Percentiles rank a stretch among this genome's conserved stretches.
These are phyloP conservation scores for Parathielavia hyrcaniae DNA, from an alignment of 495 filamentous ascomycete genomes.

Conservation along the genomic window DNA sequence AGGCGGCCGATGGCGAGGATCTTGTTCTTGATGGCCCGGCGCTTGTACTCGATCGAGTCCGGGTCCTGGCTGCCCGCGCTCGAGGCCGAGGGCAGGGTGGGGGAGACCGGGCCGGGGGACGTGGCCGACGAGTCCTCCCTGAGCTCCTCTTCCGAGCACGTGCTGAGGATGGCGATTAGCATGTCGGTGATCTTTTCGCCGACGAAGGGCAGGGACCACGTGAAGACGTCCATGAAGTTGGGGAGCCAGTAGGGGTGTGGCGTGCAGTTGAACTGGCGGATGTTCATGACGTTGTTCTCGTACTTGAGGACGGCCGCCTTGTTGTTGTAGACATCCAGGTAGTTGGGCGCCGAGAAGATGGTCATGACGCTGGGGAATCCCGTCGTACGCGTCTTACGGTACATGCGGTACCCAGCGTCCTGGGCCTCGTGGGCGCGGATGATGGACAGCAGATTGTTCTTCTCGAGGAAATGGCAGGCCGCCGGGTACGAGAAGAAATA, in stretches of 20 bases:
- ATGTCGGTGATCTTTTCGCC: slow-evolving; percentile 99
- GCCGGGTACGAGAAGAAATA: slow-evolving; percentile 99
- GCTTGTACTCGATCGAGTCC: slow-evolving; percentile 84
- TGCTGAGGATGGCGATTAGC: slow-evolving; percentile 97
- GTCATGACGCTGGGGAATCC: slow-evolving; percentile 99
- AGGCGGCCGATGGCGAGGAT: slow-evolving; percentile 95
- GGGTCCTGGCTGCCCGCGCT: slow-evolving; percentile 51
- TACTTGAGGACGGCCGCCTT: slow-evolving; percentile 98
- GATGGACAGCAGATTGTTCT: slow-evolving; percentile 95
- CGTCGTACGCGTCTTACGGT: slow-evolving; percentile 93
- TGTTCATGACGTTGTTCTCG: slow-evolving; percentile 99
- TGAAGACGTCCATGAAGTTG: slow-evolving; percentile 99
- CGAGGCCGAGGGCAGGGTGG: slow-evolving; percentile 45
- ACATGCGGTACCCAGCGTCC: slow-evolving; percentile 98
- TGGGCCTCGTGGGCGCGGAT: slow-evolving; percentile 99
- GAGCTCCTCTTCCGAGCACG: slow-evolving; percentile 94
- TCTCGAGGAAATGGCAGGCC: slow-evolving; percentile 96
- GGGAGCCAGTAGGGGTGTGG: slow-evolving; percentile 98
- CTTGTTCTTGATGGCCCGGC: slow-evolving; percentile 97
- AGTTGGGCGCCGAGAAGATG: slow-evolving; percentile 98
- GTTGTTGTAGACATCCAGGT: slow-evolving; percentile 99
- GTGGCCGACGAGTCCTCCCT: slow-evolving; percentile 60
- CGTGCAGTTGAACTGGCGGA: slow-evolving; percentile 98
- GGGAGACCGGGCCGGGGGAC: slow-evolving; percentile 62
- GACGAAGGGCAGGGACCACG: slow-evolving; percentile 97